Evolutionary conservation across 768 basidiomycete genomes (phyloP).

Genomic region (Pleurotus giganteus): DNA sequence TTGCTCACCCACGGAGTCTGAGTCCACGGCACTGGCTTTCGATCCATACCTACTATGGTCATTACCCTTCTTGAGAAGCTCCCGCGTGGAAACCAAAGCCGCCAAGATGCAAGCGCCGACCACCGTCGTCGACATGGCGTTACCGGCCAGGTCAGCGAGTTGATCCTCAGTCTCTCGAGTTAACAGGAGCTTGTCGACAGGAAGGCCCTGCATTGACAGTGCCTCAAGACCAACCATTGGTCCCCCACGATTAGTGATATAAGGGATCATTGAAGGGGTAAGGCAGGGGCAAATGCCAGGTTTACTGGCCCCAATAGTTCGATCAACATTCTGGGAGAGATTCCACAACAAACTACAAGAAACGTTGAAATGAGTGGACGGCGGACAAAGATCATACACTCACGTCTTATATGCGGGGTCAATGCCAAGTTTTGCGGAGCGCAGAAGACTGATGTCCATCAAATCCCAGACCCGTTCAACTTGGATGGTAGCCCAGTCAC

Average conservation of each 20-base stretch:
- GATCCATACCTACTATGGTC: conserved; percentile 69
- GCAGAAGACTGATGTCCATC: conserved; percentile 87
- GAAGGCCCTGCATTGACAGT: conserved; percentile 90
- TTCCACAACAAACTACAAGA: conserved; percentile 83
- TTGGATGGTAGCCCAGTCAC: conserved; percentile 90
- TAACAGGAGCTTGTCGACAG: conserved; percentile 86
- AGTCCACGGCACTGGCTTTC: conserved; percentile 42
- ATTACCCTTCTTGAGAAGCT: conserved; percentile 64
- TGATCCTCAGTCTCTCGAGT: conserved; percentile 94
- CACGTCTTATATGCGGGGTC: conserved; percentile 91
- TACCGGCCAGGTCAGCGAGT: conserved; percentile 90
- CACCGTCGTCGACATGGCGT: conserved; percentile 97
- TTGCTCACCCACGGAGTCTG: conserved; percentile 25
- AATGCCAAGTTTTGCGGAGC: conserved; percentile 74
- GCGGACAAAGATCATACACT: conserved; percentile 23
- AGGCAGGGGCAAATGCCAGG: conserved; percentile 89
- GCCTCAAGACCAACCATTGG: conserved; percentile 95
- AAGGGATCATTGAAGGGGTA: conserved; percentile 96
- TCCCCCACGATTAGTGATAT: conserved; percentile 92
- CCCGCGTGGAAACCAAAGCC: conserved; percentile 67
- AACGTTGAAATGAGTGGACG: conserved; percentile 6
- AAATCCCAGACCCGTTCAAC: conserved; percentile 95
- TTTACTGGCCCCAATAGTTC: conserved; percentile 78
- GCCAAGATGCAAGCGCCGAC: conserved; percentile 88
- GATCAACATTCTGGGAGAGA: conserved; percentile 94